Base-by-base conservation (phyloP, 2,329 filamentous ascomycete genomes). In the Orbilia javanica region DNA sequence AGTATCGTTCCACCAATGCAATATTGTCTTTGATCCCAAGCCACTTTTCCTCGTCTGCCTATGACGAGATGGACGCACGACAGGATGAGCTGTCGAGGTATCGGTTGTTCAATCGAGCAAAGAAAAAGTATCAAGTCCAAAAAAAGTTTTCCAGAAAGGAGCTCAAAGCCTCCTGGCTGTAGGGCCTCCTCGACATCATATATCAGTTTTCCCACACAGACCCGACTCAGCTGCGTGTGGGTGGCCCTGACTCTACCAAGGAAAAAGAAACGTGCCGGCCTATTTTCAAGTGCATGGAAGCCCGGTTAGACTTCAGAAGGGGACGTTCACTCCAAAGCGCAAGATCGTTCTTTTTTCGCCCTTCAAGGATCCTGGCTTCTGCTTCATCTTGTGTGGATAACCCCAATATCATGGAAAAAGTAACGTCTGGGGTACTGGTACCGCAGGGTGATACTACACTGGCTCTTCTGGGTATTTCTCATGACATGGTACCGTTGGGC, bases 351-450 rank as follows among this genome's bases (percentile, higher is more conserved):
- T 60, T 44, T 65, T 57, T 57, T 77, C 50, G 66, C 66, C 52
- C 65, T 65, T 77, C 64, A 70, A 53, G 50, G 52, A 71, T 46
- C 60, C 67, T 64, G 60, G 60, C 39, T 50, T 36, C 13, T 66
- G 73, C 73, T 77, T 77, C 73, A 77, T 77, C 73, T 77, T 71
- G 73, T 71, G 71, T 68, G 71, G 55, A 46, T 64, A 48, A 71
- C 27, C 73, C 66, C 60, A 77, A 77, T 66, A 53, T 71, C 50
- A 27, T 77, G 73, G 73, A 77, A 77, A 77, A 77, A 77, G 73
- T 66, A 77, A 77, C 44, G 29, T 71, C 73, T 70, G 73, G 73
- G 73, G 73, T 77, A 77, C 66, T 77, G 73, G 73, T 77, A 77
- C 73, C 66, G 42, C 66, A 70, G 39, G 36, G 52, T 44, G 73